phyloP scores from a whole-genome alignment of 2,329 filamentous ascomycete species.

The Pseudogymnoascus sp. region DNA sequence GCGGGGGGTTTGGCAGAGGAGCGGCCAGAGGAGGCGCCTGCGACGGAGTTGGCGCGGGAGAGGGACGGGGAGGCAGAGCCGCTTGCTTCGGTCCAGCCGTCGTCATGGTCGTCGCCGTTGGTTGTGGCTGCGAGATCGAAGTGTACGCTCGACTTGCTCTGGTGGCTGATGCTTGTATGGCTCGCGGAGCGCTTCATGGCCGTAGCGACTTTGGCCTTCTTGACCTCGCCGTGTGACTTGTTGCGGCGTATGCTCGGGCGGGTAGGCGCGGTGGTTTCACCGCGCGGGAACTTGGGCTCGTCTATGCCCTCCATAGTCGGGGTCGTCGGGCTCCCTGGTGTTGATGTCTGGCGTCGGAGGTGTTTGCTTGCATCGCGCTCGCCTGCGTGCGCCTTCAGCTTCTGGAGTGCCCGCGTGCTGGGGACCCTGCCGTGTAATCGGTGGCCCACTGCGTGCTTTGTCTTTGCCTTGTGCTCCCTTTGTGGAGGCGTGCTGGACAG shows the following conservation, averaged over 20 bases:
- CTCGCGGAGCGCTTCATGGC: slow-evolving; percentile 47
- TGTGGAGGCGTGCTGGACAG: slow-evolving; percentile 23
- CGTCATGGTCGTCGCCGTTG: slow-evolving; percentile 33
- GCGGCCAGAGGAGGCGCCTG: slow-evolving; percentile 38
- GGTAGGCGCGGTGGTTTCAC: slow-evolving; percentile 36
- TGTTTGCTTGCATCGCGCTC: slow-evolving; percentile 16
- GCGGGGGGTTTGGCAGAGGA: slow-evolving; percentile 36
- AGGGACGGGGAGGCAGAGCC: slow-evolving; percentile 54
- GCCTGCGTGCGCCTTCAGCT: slow-evolving; percentile 23
- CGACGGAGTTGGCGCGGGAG: slow-evolving; percentile 42
- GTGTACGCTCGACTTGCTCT: slow-evolving; percentile 47
- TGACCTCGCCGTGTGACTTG: slow-evolving; percentile 49
- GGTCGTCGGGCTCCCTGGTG: slow-evolving; percentile 10
- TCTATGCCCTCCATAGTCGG: slow-evolving; percentile 32
- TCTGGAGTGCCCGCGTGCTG: slow-evolving; percentile 26
- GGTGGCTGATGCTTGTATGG: slow-evolving; percentile 38
- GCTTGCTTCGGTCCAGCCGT: slow-evolving; percentile 63
- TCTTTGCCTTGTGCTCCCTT: slow-evolving; percentile 20
- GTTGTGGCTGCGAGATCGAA: slow-evolving; percentile 41
- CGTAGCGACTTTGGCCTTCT: slow-evolving; percentile 37
- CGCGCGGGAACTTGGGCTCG: slow-evolving; percentile 42
- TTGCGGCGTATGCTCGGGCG: slow-evolving; percentile 55
- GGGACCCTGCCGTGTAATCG: slow-evolving; percentile 24
- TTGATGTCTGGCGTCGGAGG: slow-evolving; percentile 7
- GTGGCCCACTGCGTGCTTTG: slow-evolving; percentile 26